Base-by-base conservation (phyloP, 306 rosid species). In the Ceratonia siliqua region DNA sequence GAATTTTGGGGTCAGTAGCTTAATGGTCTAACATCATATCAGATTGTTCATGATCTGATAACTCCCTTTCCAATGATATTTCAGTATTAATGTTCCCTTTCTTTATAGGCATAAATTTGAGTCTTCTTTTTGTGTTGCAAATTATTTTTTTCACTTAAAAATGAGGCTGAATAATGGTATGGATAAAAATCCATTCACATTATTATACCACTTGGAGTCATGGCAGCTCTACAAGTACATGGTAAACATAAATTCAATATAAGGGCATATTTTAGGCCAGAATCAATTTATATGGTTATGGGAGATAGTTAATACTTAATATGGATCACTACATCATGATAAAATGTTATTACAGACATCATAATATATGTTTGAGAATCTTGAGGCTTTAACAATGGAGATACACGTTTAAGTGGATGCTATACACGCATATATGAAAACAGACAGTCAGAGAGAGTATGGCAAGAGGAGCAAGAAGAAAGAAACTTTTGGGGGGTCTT, bases 1-100 rank as follows among this genome's bases (percentile, higher is more conserved):
- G 45, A 72, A 11, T 59, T 59, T 61, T 13, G 33, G 78, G 35
- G 69, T n/a, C n/a, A n/a, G 24, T 57, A 57, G 62, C n/a, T 21
- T 6, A 17, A 9, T 73, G 41, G 21, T 13, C 24, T 27, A 43
- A 18, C 58, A 28, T 32, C 11, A 20, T 46, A 18, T 22, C 22
- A 25, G 62, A 48, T 45, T 43, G 28, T 41, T 72, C 5, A 55
- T 28, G 28, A 55, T 32, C 76, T 15, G n/a, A 9, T 71, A 25
- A 71, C 8, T 15, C 42, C 13, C 39, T 55, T 54, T 1, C n/a
- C 14, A 38, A 13, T 69, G 62, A 33, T 17, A 28, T 30, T 10
- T 20, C 17, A 33, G 38, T 52, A 70, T 52, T 11, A 6, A 52
- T 36, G 25, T 36, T 36, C 38, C 70, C 59, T 72, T 13, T 45